These are phyloP conservation scores for Proliferodiscus dingleyae DNA, from an alignment of 2,329 filamentous ascomycete species.

Conservation along the genomic window DNA sequence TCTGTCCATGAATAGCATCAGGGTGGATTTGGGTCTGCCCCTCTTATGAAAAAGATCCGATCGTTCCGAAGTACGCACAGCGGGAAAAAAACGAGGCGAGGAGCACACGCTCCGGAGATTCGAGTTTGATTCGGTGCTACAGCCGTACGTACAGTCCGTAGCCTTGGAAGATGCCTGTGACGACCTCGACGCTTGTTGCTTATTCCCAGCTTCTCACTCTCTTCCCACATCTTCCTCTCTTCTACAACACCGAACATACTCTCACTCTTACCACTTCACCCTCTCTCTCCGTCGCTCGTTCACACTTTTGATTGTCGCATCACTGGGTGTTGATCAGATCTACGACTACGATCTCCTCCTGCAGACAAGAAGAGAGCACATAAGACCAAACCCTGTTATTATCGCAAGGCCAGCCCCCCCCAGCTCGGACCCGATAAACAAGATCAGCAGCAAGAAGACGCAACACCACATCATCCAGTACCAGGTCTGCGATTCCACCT, in stretches of 20 bases:
- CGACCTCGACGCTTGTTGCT: no score
- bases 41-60: no score
- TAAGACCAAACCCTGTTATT: background rate
- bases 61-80: background rate
- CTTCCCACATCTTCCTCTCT: no score
- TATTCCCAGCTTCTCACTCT: no score
- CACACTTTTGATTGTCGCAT: no score
- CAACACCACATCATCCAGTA: background rate
- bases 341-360: background rate
- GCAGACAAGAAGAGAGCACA: background rate
- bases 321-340: background rate
- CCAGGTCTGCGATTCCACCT: background rate
- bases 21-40: background rate
- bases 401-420: background rate
- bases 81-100: background rate
- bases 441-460: background rate
- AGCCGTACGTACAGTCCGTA: no score
- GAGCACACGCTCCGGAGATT: no score
- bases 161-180: no score
- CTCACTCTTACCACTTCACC: no score
- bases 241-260: no score
- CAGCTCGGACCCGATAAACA: background rate
- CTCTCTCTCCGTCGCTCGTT: no score
- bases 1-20: background rate
- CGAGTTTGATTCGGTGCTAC: no score